Evolutionary conservation across 2,329 filamentous ascomycete species (phyloP), one percentile per base, ranked within the genome.

Genomic region (Fusarium sororula): DNA sequence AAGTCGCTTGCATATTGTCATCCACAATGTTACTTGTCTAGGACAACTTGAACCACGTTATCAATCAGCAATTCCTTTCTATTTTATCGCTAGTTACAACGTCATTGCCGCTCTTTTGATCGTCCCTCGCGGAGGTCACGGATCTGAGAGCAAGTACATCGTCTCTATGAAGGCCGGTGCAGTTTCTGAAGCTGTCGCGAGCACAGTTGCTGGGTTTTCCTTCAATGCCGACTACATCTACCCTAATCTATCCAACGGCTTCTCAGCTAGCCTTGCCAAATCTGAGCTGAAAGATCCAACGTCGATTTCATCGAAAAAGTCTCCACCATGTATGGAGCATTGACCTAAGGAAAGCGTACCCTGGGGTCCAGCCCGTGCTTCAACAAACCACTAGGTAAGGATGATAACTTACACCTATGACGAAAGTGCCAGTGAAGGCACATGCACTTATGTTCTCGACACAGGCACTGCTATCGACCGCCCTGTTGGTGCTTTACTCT

Each of bases 371-470:
- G 41, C 24, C 5, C 41, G 24, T 13, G 37, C 1, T 37, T 8
- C 20, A n/a, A 50, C 30, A 50, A 37, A 28, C 18, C 11, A 7
- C 11, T 15, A 3, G 24, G 24, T 32, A 24, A 50, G 55, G 20
- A 37, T 37, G 14, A 37, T 37, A 11, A 38, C 7, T 11, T 50
- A 18, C 15, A n/a, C 20, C 20, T 24, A 38, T 50, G 20, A 58
- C 15, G 6, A 28, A 14, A 38, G 41, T n/a, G 48, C 55, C 24
- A 26, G 55, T n/a, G 17, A 53, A 20, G 44, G 50, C 11, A 65
- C 54, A 4, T 70, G 66, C 5, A 63, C 50, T 32, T 70, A 70
- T 20, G 66, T 70, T 9, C n/a, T 70, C 4, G 68, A 70, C 15
- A 61, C 60, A 13, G 30, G 50, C 28, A 42, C 44, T 5, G 24